Percentiles rank a stretch among this genome's conserved stretches.
Conservation (phyloP, 805 yeast species). For the Metschnikowia sp. region DNA sequence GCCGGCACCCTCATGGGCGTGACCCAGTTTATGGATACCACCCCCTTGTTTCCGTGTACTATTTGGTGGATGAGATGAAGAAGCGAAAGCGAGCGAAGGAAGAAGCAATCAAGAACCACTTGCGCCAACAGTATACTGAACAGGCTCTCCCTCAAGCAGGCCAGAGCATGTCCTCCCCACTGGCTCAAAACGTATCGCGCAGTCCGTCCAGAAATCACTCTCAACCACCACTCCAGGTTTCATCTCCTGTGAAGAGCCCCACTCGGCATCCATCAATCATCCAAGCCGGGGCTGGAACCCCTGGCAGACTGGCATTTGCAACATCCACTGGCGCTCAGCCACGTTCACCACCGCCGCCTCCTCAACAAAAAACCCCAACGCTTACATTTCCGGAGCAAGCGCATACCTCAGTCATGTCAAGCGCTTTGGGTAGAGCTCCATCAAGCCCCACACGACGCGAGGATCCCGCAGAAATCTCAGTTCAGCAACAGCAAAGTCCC, state of each 20-base stretch:
- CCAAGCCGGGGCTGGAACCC: not conserved
- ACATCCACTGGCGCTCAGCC: not conserved
- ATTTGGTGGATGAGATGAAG: constrained; percentile 79
- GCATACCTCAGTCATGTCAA: constrained; percentile 28
- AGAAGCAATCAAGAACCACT: constrained; percentile 35
- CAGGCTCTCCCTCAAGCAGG: not conserved
- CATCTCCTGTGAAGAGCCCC: not conserved
- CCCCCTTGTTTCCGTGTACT: constrained; percentile 84
- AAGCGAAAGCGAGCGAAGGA: constrained; percentile 65
- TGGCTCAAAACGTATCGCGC: constrained; percentile 23
- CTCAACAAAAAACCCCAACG: constrained; percentile 6
- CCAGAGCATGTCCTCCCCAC: constrained; percentile 15
- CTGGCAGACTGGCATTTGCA: not conserved
- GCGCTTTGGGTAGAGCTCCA: constrained; percentile 13
- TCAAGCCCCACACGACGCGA: constrained; percentile 13
- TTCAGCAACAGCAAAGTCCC: constrained; percentile 26
- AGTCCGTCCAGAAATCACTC: constrained; percentile 1
- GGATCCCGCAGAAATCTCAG: constrained; percentile 13
- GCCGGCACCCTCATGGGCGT: constrained; percentile 27
- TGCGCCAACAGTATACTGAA: constrained; percentile 21
- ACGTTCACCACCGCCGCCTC: constrained; percentile 9
- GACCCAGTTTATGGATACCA: constrained; percentile 88
- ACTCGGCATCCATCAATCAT: constrained; percentile 3
- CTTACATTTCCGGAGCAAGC: constrained; percentile 36
- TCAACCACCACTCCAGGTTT: not conserved